Conservation (phyloP, 2,329 filamentous ascomycete species). For the Coleophoma cylindrospora region DNA sequence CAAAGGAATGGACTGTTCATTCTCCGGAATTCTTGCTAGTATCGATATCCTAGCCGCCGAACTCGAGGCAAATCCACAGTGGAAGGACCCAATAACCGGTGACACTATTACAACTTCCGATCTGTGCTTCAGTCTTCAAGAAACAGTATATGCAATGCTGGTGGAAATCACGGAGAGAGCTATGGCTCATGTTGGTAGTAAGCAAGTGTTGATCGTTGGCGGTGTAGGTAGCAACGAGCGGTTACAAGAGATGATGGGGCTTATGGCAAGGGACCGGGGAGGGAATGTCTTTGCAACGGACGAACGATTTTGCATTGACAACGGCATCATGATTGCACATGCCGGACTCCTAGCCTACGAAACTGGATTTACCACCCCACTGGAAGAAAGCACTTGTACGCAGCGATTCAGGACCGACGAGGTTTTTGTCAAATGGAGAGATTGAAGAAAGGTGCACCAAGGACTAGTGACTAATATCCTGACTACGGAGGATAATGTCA, state of each 20-base stretch:
- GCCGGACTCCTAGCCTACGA: conserved; percentile 82
- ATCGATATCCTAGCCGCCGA: conserved; percentile 75
- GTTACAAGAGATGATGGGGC: conserved; percentile 96
- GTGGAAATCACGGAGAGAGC: conserved; percentile 98
- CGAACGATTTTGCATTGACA: conserved; percentile 97
- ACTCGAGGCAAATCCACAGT: conserved; percentile 46
- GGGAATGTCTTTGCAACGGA: conserved; percentile 93
- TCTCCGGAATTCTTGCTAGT: conserved; percentile 83
- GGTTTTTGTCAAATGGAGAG: conserved; percentile 74
- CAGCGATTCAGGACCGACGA: conserved; percentile 81
- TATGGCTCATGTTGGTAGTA: conserved; percentile 93
- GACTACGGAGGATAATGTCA: no score
- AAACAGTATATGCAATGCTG: conserved; percentile 94
- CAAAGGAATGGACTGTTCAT: conserved; percentile 98
- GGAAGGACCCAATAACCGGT: conserved; percentile 39
- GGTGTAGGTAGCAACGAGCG: conserved; percentile 94
- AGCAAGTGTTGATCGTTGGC: conserved; percentile 89
- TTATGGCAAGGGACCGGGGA: conserved; percentile 84
- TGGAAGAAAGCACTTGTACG: conserved; percentile 81
- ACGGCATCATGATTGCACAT: conserved; percentile 99
- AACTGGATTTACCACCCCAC: conserved; percentile 70
- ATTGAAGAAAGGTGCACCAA: conserved; percentile 28
- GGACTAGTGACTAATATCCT: no score
- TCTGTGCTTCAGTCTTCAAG: conserved; percentile 90
- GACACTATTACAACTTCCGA: conserved; percentile 71